Evolutionary conservation across 139 green algal genomes (phyloP), one percentile per base, ranked within the genome.

Genomic region (Deuterostichococcus epilithicus): DNA sequence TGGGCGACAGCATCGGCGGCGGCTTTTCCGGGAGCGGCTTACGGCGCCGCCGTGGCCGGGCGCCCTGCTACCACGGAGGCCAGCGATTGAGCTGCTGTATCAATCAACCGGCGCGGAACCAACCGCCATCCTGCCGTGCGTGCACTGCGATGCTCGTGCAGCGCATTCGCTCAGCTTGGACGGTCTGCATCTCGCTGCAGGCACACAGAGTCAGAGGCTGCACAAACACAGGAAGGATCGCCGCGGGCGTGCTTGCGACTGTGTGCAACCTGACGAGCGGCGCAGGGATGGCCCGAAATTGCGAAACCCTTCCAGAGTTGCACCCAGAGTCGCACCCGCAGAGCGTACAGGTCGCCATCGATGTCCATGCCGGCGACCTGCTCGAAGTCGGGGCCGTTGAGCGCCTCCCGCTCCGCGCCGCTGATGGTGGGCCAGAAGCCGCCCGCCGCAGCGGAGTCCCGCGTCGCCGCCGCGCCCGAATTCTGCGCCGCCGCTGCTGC

Each of bases 21-120:
- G 80, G 25, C 26, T 80, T 79, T 73, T 88, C 86, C 0, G 88
- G 88, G 3, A 33, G 35, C 23, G 77, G 72, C 81, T 92, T 92
- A 32, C 88, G 81, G 23, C 78, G 66, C 70, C 76, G 73, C 63
- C 73, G 79, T 20, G 5, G 52, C 74, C 79, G 77, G 1, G 77
- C 82, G 65, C 78, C 38, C 70, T 63, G 70, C 70, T 23, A 3
- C 5, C 30, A 2, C 15, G 23, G 44, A 23, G 4, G 59, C 20
- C 13, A 67, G 59, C 5, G n/a, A n/a, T n/a, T n/a, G n/a, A n/a
- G n/a, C n/a, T n/a, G 67, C 33, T 77, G 44, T 23, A 74, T 75
- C 23, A 69, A 78, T 23, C 69, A 26, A n/a, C 34, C 28, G 18
- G 18, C 63, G 13, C 28, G 45, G 22, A 25, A 6, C 30, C 28